A percentile compares a stretch with the other conserved stretches of the same genome.
Evolutionary conservation across 2,329 filamentous ascomycete species (phyloP).

Genomic region (Aspergillus ochraceus): DNA sequence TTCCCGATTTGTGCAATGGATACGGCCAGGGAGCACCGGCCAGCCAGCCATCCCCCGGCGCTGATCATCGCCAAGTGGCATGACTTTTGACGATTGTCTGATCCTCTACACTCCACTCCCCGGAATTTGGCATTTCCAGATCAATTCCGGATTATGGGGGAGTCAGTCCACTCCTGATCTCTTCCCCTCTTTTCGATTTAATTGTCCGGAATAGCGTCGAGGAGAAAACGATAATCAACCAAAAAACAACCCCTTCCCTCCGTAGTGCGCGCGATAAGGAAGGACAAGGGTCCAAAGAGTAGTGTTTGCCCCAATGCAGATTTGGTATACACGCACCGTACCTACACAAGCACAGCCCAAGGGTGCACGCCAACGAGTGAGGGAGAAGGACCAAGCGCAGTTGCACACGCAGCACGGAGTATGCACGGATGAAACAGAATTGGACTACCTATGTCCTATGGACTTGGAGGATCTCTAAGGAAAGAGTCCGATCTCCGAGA

Average conservation of each 20-base stretch:
- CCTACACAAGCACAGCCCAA: not conserved
- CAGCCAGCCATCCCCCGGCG: not conserved
- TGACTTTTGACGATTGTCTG: constrained; percentile 2
- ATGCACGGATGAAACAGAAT: not conserved
- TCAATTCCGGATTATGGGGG: not conserved
- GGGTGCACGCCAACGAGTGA: not conserved
- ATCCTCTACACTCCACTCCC: not conserved
- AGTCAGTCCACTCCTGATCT: not conserved
- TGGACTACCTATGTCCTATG: too few species aligned
- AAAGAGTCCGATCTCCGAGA: too few species aligned
- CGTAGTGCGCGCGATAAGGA: not conserved
- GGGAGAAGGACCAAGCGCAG: not conserved
- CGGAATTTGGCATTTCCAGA: not conserved
- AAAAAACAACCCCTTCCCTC: not conserved
- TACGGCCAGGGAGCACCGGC: not conserved
- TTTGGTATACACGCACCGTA: too few species aligned
- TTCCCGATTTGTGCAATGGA: not conserved
- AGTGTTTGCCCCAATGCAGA: not conserved
- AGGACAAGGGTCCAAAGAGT: not conserved
- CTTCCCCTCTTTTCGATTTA: not conserved
- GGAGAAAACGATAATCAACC: not conserved
- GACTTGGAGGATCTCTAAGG: too few species aligned
- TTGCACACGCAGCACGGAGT: not conserved
- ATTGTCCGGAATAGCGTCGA: not conserved
- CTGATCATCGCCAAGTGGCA: constrained; percentile 1